Evolutionary conservation across 208 protist genomes (phyloP), one percentile per base, ranked within the genome.

Genomic region (Trypanosoma platydactyli): DNA sequence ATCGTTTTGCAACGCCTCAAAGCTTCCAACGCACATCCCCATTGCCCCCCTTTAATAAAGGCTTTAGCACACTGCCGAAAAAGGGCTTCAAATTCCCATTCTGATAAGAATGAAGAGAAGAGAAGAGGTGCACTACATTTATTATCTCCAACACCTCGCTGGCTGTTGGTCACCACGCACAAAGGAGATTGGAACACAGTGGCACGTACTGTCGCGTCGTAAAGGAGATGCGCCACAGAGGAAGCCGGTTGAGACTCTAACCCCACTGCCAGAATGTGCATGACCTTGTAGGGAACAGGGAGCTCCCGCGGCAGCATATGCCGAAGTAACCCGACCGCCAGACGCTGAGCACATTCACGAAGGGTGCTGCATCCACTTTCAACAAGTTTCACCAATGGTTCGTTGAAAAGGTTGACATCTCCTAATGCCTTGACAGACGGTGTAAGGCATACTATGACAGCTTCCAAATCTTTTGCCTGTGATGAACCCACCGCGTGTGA

Each of bases 371-470:
- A 55, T 3, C 45, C 38, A 52, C 44, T 61, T 46, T 5, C 41
- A 49, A 56, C 64, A 12, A 60, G 35, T 6, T 30, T 33, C 15
- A 13, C 24, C 30, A 72, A 48, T 18, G 58, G 51, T 30, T 52
- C 22, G 29, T 58, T 72, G 18, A 72, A 65, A 20, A 72, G 44
- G 30, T 72, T 18, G 35, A 65, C 29, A 45, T 72, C 66, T 5
- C 44, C 41, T 7, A 56, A 12, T 16, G 50, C 64, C 29, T 4
- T 59, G 25, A 71, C 48, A 48, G 55, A 71, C 7, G 30, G 20
- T 4, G 24, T 50, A 15, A 71, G 48, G 22, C n/a, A 56, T 27
- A 33, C 22, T 44, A 71, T 38, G 27, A 71, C 64, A 16, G 24
- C 41, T 42, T 72, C 57, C 16, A 72, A 5, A 44, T 72, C 66